A percentile compares a stretch with the other conserved stretches of the same genome.
Conservation (phyloP, 768 basidiomycete species). For the Mrakia frigida region DNA sequence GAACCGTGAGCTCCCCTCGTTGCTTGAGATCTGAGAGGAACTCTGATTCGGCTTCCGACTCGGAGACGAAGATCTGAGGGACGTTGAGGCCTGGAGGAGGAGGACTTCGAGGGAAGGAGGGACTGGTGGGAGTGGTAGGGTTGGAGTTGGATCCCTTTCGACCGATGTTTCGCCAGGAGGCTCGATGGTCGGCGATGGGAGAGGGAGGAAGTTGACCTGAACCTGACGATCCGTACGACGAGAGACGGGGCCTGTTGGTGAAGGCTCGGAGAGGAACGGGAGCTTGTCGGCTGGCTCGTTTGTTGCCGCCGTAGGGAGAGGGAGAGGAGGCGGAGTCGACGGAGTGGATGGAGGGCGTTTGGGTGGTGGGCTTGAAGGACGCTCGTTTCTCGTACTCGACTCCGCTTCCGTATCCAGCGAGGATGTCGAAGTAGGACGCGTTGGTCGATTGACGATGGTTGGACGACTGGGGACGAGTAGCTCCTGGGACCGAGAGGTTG, state of each 20-base stretch:
- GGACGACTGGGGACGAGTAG: neutral
- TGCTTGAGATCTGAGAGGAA: constrained; percentile 20
- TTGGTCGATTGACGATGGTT: constrained; percentile 1
- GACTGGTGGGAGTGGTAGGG: constrained; percentile 8
- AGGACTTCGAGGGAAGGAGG: neutral
- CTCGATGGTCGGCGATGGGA: constrained; percentile 9
- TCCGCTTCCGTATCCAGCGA: constrained; percentile 26
- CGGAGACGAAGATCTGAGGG: constrained; percentile 7
- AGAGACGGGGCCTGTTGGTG: constrained; percentile 9
- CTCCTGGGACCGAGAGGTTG: constrained; percentile 5
- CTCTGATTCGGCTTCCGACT: neutral
- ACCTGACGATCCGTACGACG: neutral
- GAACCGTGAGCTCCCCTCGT: constrained; percentile 21
- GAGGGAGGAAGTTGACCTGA: neutral
- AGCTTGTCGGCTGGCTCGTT: neutral
- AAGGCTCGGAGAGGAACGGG: neutral
- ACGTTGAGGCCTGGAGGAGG: neutral
- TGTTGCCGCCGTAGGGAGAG: neutral
- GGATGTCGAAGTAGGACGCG: constrained; percentile 31
- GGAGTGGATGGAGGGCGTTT: neutral
- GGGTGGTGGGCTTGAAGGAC: constrained; percentile 1
- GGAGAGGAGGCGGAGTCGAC: neutral
- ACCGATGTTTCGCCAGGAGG: constrained; percentile 7
- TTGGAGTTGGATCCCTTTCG: neutral
- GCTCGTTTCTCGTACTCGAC: constrained; percentile 13